A percentile compares a stretch with the other conserved stretches of the same genome.
Evolutionary conservation across 2,329 filamentous ascomycete species (phyloP).

Genomic region (Colletotrichum nymphaeae): DNA sequence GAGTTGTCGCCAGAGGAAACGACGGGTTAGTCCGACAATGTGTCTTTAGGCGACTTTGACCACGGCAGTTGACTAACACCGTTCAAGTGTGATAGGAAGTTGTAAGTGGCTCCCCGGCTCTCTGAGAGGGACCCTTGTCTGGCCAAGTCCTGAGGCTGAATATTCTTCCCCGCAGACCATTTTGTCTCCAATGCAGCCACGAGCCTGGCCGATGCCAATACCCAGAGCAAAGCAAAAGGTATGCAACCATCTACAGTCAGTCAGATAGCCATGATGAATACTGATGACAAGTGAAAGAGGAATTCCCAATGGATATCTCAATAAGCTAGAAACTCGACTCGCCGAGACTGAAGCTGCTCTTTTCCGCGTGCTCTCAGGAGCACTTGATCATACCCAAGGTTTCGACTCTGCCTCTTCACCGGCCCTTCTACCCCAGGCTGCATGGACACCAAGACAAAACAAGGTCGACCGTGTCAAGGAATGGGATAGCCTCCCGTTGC

Average conservation of each 20-base stretch:
- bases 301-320: constrained; percentile 52
- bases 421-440: not conserved
- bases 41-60: not conserved
- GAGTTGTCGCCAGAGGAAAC: constrained; percentile 46
- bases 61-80: not conserved
- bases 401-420: constrained; percentile 1
- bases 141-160: constrained; percentile 18
- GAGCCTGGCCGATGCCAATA: constrained; percentile 46
- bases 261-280: constrained; percentile 1
- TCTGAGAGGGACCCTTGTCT: not conserved
- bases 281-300: constrained; percentile 38
- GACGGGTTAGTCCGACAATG: constrained; percentile 39
- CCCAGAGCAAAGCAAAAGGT: constrained; percentile 48
- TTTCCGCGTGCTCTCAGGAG: constrained; percentile 36
- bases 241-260: not conserved
- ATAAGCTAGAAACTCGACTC: constrained; percentile 50
- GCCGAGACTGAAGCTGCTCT: constrained; percentile 46
- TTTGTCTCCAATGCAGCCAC: constrained; percentile 44
- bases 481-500: constrained; percentile 42
- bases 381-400: not conserved
- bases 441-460: constrained; percentile 35
- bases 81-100: constrained; percentile 31
- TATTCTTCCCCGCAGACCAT: constrained; percentile 38
- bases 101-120: constrained; percentile 9
- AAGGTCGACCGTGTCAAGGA: constrained; percentile 44